Evolutionary conservation across 768 basidiomycete species (phyloP), one percentile per base, ranked within the genome.

Genomic region (Pulveroboletus frians): DNA sequence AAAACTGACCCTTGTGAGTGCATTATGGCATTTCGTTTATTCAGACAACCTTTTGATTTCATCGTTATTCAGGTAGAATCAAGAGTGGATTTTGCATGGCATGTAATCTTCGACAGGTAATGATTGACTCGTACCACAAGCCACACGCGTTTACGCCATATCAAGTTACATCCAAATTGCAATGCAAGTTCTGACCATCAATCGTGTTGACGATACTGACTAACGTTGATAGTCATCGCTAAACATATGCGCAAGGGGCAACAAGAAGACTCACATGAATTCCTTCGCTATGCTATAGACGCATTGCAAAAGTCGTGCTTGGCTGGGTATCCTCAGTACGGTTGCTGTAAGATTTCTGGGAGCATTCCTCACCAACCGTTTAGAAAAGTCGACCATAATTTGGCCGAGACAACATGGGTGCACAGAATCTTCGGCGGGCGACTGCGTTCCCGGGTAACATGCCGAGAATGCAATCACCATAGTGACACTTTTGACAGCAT

Each of bases 221-320:
- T 21, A 30, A 47, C 29, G n/a, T 37, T 30, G 31, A 37, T 42
- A 97, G 92, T 75, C 8, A 93, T 98, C 51, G 93, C 93, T 14
- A 93, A 92, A 65, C 84, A 90, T 59, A 83, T 97, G 81, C 81
- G 85, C 36, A 79, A 72, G 68, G 92, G 91, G n/a, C 74, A 92
- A 57, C 96, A 99, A 66, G 96, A 99, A 64, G 96, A 99, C 65
- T 84, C 96, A 9, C 96, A 99, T 64, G 96, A 99, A 68, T 98
- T 98, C 63, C 81, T 99, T 42, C 84, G 96, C 29, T 96, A 94
- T 67, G 84, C 85, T 17, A 83, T 97, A 27, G 96, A 99, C 60
- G 87, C 85, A 23, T 69, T 98, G 45, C 96, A 98, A 68, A 88
- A 84, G 60, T 79, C 87, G 7, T 89, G 86, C 63, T 72, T 94